Evolutionary conservation across 257 asterid species (phyloP).

Genomic region (Nicotiana tomentosiformis): DNA sequence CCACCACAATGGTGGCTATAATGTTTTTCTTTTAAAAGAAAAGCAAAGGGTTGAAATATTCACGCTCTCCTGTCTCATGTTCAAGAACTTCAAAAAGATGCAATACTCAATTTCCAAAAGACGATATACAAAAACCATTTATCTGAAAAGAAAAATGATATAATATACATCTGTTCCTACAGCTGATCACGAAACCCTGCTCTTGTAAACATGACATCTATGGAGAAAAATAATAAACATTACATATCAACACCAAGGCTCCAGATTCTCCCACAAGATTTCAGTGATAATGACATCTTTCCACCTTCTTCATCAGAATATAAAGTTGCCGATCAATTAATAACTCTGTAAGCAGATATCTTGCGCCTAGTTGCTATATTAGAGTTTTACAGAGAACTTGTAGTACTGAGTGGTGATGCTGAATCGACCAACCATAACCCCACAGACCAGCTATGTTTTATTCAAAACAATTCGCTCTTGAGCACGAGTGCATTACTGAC

Average conservation of each 20-base stretch:
- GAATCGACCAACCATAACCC: neutral
- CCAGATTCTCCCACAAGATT: neutral
- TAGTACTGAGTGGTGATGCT: neutral
- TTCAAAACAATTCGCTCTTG: neutral
- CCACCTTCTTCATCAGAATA: neutral
- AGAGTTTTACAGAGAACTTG: neutral
- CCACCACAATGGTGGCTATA: no score
- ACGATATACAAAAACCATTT: neutral
- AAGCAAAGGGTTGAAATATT: neutral
- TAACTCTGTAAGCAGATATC: no score
- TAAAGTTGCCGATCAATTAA: neutral
- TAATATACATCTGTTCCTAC: neutral
- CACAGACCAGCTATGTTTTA: neutral
- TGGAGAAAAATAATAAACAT: neutral
- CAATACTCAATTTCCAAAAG: neutral
- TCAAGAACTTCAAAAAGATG: neutral
- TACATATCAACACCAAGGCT: neutral
- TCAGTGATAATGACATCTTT: neutral
- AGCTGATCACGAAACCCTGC: neutral
- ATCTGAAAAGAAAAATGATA: neutral
- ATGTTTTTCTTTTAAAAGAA: no score
- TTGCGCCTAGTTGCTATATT: neutral
- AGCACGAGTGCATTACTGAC: neutral
- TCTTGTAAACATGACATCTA: neutral
- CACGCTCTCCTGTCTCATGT: neutral